These are phyloP conservation scores for Cutaneotrichosporon sp. DNA, from an alignment of 1,284 basidiomycete species.

Conservation along the genomic window DNA sequence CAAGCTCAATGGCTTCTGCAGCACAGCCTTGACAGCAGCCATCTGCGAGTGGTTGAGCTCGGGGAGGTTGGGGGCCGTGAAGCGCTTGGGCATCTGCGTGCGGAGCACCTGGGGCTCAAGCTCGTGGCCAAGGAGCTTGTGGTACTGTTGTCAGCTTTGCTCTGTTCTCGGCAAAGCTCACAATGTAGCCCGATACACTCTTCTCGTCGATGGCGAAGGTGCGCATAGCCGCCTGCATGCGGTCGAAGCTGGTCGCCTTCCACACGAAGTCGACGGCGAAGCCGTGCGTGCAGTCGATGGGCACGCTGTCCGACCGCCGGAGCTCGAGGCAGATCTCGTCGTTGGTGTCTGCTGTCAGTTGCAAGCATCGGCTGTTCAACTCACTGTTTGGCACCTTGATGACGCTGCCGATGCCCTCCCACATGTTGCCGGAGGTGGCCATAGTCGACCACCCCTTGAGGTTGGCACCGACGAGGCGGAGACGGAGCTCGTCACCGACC, in stretches of 20 bases:
- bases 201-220: conserved; percentile 99
- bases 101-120: conserved; percentile 82
- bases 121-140: conserved; percentile 96
- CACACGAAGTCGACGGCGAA: conserved; percentile 98
- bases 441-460: conserved; percentile 58
- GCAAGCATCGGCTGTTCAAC: conserved; percentile 24
- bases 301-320: conserved; percentile 87
- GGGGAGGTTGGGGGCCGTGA: conserved; percentile 94
- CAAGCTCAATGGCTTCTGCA: conserved; percentile 96
- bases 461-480: conserved; percentile 81
- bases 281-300: conserved; percentile 89
- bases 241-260: conserved; percentile 98
- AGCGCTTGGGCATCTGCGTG: conserved; percentile 67
- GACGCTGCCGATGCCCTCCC: conserved; percentile 98
- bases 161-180: conserved; percentile 55
- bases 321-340: conserved; percentile 97
- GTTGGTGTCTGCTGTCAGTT: conserved; percentile 70
- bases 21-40: conserved; percentile 97
- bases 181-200: conserved; percentile 97
- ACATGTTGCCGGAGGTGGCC: conserved; percentile 51
- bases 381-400: conserved; percentile 99
- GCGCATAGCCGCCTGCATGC: conserved; percentile 99
- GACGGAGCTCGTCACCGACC: conserved; percentile 90
- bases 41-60: conserved; percentile 99
- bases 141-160: conserved; percentile 67